Conservation (phyloP, 1,284 basidiomycete species). For the Austroboletus niveus region DNA sequence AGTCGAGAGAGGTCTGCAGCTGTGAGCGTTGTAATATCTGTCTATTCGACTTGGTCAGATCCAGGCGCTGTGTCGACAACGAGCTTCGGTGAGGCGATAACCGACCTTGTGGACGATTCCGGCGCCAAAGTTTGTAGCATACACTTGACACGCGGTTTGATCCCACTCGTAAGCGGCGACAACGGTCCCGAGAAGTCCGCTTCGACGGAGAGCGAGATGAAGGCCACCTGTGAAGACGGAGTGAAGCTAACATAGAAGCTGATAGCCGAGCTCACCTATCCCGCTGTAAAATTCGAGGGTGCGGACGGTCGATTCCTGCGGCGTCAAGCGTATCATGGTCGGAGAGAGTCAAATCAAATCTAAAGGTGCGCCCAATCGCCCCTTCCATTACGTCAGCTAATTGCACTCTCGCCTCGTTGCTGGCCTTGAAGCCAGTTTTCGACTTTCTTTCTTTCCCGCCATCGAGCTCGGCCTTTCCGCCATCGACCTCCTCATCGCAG, state of each 20-base stretch:
- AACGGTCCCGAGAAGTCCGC: conserved; percentile 38
- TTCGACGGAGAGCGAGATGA: conserved; percentile 61
- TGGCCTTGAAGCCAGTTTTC: conserved; percentile 13
- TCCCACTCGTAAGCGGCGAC: conserved; percentile 79
- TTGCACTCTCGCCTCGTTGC: conserved; percentile 18
- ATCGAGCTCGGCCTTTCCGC: neutral
- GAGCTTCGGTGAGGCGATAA: conserved; percentile 1
- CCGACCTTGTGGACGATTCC: conserved; percentile 50
- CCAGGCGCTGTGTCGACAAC: neutral
- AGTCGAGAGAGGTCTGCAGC: conserved; percentile 44
- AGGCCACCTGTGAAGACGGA: conserved; percentile 55
- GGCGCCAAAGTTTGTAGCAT: conserved; percentile 52
- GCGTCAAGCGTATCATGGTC: conserved; percentile 1
- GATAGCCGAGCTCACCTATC: conserved; percentile 48
- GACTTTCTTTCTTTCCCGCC: neutral
- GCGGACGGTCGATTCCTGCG: conserved; percentile 31
- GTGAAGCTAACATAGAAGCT: conserved; percentile 11
- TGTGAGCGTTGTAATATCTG: conserved; percentile 59
- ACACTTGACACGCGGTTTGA: conserved; percentile 65
- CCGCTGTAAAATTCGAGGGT: conserved; percentile 78
- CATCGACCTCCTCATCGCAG: neutral
- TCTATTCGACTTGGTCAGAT: conserved; percentile 35
- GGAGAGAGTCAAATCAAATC: conserved; percentile 4
- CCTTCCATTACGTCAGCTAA: conserved; percentile 24
- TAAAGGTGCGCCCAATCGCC: neutral